Base-by-base conservation (phyloP, 768 basidiomycete species). In the Psilocybe cyanescens region DNA sequence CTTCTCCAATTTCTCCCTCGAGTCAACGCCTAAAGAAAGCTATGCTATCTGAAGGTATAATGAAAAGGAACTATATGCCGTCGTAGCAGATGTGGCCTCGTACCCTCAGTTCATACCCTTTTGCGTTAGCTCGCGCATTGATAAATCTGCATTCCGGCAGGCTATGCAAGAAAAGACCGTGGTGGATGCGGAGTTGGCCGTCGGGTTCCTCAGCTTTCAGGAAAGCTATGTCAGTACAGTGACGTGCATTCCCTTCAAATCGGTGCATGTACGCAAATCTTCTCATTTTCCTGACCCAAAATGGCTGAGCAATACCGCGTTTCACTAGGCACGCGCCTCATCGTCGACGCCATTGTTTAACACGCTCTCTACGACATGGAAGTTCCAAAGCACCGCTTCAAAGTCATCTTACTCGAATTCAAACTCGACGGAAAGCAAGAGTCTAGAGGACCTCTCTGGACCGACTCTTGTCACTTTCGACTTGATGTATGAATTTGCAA, bases 41-140 rank as follows among this genome's bases (percentile, higher is more conserved):
- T 14, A 24, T 24, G 24, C 50, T 9, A 39, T 49, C 58, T 16
- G 24, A 51, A 97, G 96, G 45, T 98, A 96, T 71, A 83, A 79
- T 16, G 88, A 83, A 63, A 79, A 80, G 54, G 86, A 97, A 73
- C 81, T 99, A 3, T 99, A 96, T 76, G 77, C 86, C 7, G 75
- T 99, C 61, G 94, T 99, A 57, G 85, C 95, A 12, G 89, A 99
- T 74, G 90, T 98, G 29, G 86, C 81, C 14, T 91, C 92, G 2
- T 99, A 99, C 73, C 83, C 87, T 8, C 79, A 77, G 60, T 99
- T 98, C 72, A 79, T 99, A 55, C 97, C 97, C 5, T 97, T 92
- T 74, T 97, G 96, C 77, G 86, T 84, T 11, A 78, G 79, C 19
- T 91, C 94, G 4, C 84, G 84, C 24, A 81, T 96, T 58, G 77